Percentiles rank a stretch among this genome's conserved stretches.
These are phyloP conservation scores for Spirogloea muscicola DNA, from an alignment of 139 green algal genomes.

Conservation along the genomic window DNA sequence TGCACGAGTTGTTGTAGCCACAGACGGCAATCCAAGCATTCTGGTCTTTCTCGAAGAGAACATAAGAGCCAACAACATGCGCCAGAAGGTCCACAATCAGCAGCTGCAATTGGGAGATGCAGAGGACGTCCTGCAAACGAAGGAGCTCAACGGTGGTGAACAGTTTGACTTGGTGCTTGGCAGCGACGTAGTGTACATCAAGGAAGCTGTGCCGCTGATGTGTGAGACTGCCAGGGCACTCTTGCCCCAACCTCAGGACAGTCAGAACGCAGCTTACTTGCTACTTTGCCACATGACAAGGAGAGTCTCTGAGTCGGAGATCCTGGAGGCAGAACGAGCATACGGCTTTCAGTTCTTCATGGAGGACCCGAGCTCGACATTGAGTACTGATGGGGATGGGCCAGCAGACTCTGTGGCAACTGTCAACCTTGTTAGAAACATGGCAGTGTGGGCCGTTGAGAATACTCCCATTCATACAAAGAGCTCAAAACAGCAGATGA, in stretches of 20 bases:
- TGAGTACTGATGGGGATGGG: too few species aligned
- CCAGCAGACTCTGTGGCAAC: too few species aligned
- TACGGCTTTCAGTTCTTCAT: too few species aligned
- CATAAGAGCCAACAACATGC: too few species aligned
- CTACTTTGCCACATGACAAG: conserved; percentile 31
- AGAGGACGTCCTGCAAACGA: neutral
- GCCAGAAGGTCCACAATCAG: conserved; percentile 8
- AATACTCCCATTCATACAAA: too few species aligned
- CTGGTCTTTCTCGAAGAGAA: conserved; percentile 23
- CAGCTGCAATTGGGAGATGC: conserved; percentile 26
- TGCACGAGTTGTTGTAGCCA: conserved; percentile 19
- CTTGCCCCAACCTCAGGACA: neutral
- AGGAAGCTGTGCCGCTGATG: conserved; percentile 29
- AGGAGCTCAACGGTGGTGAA: neutral
- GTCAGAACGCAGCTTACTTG: neutral
- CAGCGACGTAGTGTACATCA: conserved; percentile 33
- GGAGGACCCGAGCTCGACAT: too few species aligned
- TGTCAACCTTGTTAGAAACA: too few species aligned
- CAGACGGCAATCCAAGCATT: conserved; percentile 14
- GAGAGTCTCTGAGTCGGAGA: conserved; percentile 13
- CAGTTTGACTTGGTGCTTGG: conserved; percentile 33
- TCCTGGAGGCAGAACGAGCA: too few species aligned
- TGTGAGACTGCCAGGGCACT: conserved; percentile 28
- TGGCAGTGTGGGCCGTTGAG: too few species aligned
- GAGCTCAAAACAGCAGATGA: too few species aligned